Base-by-base conservation (phyloP, 2,329 filamentous ascomycete genomes). In the Aspergillus intermedius region DNA sequence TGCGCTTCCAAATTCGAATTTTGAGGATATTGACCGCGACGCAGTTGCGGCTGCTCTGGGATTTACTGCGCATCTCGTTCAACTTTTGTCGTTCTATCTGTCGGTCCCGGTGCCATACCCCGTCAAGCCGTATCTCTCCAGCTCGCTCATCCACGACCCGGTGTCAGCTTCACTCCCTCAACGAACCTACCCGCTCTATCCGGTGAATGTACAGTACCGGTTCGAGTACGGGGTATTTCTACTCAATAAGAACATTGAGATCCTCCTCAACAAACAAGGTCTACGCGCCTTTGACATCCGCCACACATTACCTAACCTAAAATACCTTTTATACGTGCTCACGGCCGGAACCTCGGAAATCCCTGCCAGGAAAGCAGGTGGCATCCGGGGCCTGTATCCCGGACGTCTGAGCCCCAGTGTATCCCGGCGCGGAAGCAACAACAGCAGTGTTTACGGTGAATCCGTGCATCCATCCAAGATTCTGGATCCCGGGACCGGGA, bases 191-290 rank as follows among this genome's bases (percentile, higher is more conserved):
- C 93, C 93, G 0, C 77, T 98, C 0, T 91, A 91, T 67, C 69
- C 87, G 72, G 78, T 80, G 62, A 79, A 81, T 2, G 82, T 89
- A 0, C 82, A 90, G 42, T 97, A 91, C 72, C 84, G 91, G 2
- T 97, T 97, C 67, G 91, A 97, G 60, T 98, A 97, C 66, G 93
- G 78, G 9, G 93, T 95, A 64, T 98, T 97, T 60, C 74, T 97
- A n/a, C 78, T 98, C 12, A 97, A 97, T 73, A 96, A 97, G 70
- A 77, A 97, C 62, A 91, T 98, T 48, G 91, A 97, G 58, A 75
- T 83, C 43, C 64, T 86, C 9, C 73, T 82, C 58, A 79, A 76
- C 51, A 71, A 74, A 1, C 83, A 90, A 55, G 86, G 86, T 0
- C 74, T 96, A 10, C 83, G 85, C 42, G 84, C 95, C 1, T 79